Evolutionary conservation across 345 rosid genomes (phyloP).

Genomic region (Theobroma cacao): DNA sequence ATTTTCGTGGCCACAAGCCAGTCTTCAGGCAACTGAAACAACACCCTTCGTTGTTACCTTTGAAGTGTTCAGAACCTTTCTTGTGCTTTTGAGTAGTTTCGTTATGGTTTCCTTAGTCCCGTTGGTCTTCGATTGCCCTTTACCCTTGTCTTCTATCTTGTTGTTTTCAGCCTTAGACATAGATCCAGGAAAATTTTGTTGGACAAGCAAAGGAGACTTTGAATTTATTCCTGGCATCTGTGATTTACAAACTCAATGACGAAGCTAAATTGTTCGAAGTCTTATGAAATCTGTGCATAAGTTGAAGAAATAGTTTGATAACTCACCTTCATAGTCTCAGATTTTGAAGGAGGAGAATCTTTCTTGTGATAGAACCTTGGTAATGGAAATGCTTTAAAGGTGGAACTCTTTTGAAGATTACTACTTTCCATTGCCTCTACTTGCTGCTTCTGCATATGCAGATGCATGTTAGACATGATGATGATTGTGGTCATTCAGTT

Average conservation of each 20-base stretch:
- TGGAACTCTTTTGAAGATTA: conserved; percentile 19
- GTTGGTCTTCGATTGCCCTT: background rate
- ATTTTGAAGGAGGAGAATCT: conserved; percentile 8
- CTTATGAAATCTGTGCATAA: background rate
- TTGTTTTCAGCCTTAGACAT: background rate
- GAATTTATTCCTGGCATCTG: conserved; percentile 12
- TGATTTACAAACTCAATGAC: background rate
- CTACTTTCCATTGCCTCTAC: conserved; percentile 1
- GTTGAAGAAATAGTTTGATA: background rate
- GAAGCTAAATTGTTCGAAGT: background rate
- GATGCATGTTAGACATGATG: background rate
- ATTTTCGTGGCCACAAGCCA: background rate
- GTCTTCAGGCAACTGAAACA: conserved; percentile 19
- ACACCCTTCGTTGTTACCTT: conserved; percentile 14
- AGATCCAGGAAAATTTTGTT: background rate
- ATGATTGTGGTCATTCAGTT: background rate
- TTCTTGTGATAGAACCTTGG: conserved; percentile 32
- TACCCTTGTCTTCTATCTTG: conserved; percentile 17
- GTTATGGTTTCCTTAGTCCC: conserved; percentile 27
- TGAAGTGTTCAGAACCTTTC: conserved; percentile 21
- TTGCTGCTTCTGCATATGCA: background rate
- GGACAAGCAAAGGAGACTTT: conserved; percentile 16
- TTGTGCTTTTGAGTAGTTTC: conserved; percentile 24
- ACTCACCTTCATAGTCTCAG: conserved; percentile 12
- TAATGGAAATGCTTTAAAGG: conserved; percentile 35